Percentiles rank a stretch among this genome's conserved stretches.
Evolutionary conservation across 1,284 basidiomycete genomes (phyloP).

Genomic region (Peniophora sp.): DNA sequence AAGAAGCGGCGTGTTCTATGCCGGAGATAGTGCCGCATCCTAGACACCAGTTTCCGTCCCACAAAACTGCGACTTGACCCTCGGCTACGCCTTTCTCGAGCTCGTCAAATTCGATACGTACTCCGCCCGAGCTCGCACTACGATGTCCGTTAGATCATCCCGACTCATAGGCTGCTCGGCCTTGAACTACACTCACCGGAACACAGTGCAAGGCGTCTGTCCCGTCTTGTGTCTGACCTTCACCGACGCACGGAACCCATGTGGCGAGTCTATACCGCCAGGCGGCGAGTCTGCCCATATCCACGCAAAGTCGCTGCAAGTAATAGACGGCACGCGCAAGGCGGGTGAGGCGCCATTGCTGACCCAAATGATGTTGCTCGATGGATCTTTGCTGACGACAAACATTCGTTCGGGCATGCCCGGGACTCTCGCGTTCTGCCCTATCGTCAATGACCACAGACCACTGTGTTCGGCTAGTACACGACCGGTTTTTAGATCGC

Average conservation of each 20-base stretch:
- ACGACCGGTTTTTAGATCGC: constrained; percentile 49
- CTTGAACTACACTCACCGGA: neutral
- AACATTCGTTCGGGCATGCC: constrained; percentile 65
- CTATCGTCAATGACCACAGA: constrained; percentile 86
- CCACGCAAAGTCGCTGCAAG: constrained; percentile 58
- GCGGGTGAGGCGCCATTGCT: constrained; percentile 36
- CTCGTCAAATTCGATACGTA: constrained; percentile 44
- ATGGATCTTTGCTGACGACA: constrained; percentile 66
- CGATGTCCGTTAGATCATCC: too few species aligned
- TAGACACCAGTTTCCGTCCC: constrained; percentile 71
- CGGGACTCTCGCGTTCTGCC: constrained; percentile 63
- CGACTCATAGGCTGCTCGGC: too few species aligned
- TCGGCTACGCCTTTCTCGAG: constrained; percentile 67
- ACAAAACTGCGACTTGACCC: constrained; percentile 77
- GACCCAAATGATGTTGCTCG: constrained; percentile 60
- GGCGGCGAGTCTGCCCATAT: constrained; percentile 64
- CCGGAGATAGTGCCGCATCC: constrained; percentile 68
- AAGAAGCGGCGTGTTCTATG: neutral
- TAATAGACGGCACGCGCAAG: constrained; percentile 41
- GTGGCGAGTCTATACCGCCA: constrained; percentile 26
- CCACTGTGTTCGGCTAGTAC: constrained; percentile 65
- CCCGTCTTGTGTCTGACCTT: constrained; percentile 72
- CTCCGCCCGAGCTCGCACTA: neutral
- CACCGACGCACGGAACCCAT: constrained; percentile 43
- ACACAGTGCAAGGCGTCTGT: constrained; percentile 41